phyloP scores from a whole-genome alignment of 202 grass and related monocot genomes.

The Schoenoplectus triqueter region DNA sequence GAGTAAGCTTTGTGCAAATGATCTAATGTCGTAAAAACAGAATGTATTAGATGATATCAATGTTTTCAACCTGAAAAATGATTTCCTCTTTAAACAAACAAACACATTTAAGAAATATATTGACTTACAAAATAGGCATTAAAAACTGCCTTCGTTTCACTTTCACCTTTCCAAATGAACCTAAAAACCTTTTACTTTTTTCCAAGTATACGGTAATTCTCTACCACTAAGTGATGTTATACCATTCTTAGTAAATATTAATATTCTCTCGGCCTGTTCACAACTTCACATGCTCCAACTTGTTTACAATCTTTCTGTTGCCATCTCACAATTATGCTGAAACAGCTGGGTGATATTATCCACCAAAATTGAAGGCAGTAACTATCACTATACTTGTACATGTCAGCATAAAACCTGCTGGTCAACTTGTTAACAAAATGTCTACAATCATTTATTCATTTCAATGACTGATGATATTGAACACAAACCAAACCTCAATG shows the following conservation, averaged over 20 bases:
- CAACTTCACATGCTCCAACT: neutral
- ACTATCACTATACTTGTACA: neutral
- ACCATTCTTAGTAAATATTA: neutral
- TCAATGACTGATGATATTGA: neutral
- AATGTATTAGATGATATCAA: neutral
- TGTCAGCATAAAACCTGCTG: neutral
- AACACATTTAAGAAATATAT: conserved; percentile 26
- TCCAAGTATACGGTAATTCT: neutral
- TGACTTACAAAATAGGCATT: neutral
- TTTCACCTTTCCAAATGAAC: no score
- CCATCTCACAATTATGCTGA: neutral
- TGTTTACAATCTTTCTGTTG: conserved; percentile 5
- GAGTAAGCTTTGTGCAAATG: conserved; percentile 25
- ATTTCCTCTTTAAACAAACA: neutral
- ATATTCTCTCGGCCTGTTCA: neutral
- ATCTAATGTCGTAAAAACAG: conserved; percentile 26
- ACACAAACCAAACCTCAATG: neutral
- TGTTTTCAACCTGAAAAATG: conserved; percentile 21
- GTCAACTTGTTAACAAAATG: neutral
- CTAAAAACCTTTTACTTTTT: neutral
- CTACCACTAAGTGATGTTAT: neutral
- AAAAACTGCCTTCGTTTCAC: neutral
- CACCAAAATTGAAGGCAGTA: no score
- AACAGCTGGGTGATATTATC: neutral
- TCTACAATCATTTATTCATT: neutral